Evolutionary conservation across 345 rosid genomes (phyloP), one percentile per base, ranked within the genome.

Genomic region (Linum lewisii): DNA sequence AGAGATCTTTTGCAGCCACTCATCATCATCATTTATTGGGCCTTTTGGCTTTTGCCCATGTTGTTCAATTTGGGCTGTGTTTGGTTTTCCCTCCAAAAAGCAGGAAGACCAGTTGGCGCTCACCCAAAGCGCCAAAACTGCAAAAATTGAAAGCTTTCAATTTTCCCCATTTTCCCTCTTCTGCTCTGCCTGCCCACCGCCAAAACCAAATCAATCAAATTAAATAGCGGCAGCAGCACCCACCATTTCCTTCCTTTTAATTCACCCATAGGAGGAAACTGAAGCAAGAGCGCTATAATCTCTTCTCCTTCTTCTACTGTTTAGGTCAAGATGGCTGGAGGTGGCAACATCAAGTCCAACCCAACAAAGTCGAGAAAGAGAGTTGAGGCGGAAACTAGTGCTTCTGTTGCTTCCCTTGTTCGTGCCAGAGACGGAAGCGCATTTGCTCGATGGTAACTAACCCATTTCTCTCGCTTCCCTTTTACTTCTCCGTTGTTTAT

Each of bases 361-460:
- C 73, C 81, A 6, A 72, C 83, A 2, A 82, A 82, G 74, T 74
- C 79, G 18, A 79, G 86, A 84, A 93, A 86, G 77, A 79, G 97
- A 64, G 95, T 82, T 5, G 97, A 93, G 60, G 95, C 85, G 0
- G 81, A 69, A 19, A 54, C 73, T 16, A 58, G 38, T 0, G 25
- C 60, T 20, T 2, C 44, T 6, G 32, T 70, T 23, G 1, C 23
- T 14, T 72, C 84, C 57, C 73, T 93, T 58, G 68, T 85, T 16
- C 91, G 99, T 4, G 94, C 80, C 59, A 87, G 60, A 72, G 89
- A 82, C 52, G 97, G 99, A 67, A 90, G 96, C 16, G 97, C 96
- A 61, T 93, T 93, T 42, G 72, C 85, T 61, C 67, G 72, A 62
- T 93, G 99, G 99, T 93, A 63, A 2, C 4, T 9, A 4, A 60